Percentiles rank a stretch among this genome's conserved stretches.
Evolutionary conservation across 176 grass and related monocot species (phyloP).

Genomic region (Carex pumila): DNA sequence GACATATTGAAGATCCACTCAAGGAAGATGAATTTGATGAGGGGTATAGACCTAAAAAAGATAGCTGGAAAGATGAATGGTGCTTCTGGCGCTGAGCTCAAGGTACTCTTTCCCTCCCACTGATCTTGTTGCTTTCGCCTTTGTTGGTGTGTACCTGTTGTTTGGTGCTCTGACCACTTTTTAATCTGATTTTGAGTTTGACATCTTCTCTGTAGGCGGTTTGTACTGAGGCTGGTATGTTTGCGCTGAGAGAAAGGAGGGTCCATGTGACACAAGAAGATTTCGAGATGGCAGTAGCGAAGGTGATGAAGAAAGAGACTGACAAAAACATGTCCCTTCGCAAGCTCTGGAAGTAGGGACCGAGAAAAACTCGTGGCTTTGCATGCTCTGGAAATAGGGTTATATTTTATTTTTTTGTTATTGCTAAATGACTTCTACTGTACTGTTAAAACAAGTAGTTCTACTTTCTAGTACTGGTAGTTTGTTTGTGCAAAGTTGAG

Average conservation of each 20-base stretch:
- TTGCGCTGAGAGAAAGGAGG: conserved; percentile 82
- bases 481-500: neutral
- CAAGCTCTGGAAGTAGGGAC: conserved; percentile 74
- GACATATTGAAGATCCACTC: conserved; percentile 99
- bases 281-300: conserved; percentile 86
- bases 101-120: conserved; percentile 35
- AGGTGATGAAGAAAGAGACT: conserved; percentile 97
- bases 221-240: conserved; percentile 94
- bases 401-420: neutral
- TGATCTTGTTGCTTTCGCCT: neutral
- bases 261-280: conserved; percentile 93
- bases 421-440: neutral
- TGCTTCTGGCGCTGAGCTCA: conserved; percentile 91
- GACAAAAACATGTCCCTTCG: conserved; percentile 96
- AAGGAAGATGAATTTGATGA: conserved; percentile 98
- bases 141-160: neutral
- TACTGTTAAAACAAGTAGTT: neutral
- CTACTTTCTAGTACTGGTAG: neutral
- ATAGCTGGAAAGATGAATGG: conserved; percentile 98
- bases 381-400: conserved; percentile 78
- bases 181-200: neutral
- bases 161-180: neutral
- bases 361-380: conserved; percentile 2
- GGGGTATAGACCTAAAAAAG: conserved; percentile 97
- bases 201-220: conserved; percentile 43